These are phyloP conservation scores for Beauveria asiatica DNA, from an alignment of 2,329 filamentous ascomycete genomes.

Conservation along the genomic window DNA sequence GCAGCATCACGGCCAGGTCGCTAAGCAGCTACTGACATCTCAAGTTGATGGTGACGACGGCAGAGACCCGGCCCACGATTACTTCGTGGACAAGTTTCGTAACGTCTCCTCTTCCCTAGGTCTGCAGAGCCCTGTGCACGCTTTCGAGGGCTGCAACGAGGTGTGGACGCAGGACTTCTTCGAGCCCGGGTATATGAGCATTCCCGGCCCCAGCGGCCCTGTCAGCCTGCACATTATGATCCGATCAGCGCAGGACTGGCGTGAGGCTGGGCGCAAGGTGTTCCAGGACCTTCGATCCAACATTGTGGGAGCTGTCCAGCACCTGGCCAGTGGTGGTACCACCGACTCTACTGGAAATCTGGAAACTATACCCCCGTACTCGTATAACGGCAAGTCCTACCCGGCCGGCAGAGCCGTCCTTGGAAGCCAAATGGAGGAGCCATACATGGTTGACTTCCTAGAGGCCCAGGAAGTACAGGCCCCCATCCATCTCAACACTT, in stretches of 20 bases:
- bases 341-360: neutral
- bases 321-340: neutral
- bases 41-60: too few species aligned
- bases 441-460: neutral
- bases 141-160: too few species aligned
- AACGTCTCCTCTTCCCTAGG: too few species aligned
- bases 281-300: neutral
- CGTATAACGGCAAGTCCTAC: neutral
- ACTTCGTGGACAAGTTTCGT: rapidly evolving
- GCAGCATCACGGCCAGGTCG: neutral
- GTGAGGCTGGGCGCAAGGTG: too few species aligned
- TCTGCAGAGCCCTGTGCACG: too few species aligned
- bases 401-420: neutral
- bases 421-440: too few species aligned
- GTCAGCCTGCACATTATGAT: neutral
- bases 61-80: neutral
- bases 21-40: too few species aligned
- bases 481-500: slow-evolving; percentile 21
- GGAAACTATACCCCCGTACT: neutral
- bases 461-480: neutral
- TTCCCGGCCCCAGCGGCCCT: neutral
- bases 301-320: neutral
- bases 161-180: neutral
- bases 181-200: neutral
- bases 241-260: neutral